Evolutionary conservation across 192 early-diverging fungal genomes (phyloP).

Genomic region (Phycomyces blakesleeanus): DNA sequence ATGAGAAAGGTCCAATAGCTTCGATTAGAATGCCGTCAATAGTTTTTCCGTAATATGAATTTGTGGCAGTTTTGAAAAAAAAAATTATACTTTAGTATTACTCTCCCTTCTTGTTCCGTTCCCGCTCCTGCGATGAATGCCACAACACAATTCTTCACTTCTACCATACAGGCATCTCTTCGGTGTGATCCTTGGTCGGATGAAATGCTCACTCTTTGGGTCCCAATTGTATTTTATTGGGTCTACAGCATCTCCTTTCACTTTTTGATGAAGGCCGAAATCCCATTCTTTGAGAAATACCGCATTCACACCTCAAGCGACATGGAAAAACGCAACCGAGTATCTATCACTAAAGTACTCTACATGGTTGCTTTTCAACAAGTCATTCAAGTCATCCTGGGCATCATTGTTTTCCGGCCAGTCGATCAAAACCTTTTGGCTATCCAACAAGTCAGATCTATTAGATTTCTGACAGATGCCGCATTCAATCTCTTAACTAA

Average conservation of each 20-base stretch:
- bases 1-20: no score
- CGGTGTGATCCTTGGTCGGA: constrained; percentile 32
- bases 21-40: no score
- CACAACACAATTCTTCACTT: background rate
- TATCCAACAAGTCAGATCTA: constrained; percentile 3
- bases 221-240: constrained; percentile 67
- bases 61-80: no score
- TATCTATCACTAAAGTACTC: constrained; percentile 61
- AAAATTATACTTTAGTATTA: no score
- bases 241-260: constrained; percentile 63
- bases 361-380: constrained; percentile 66
- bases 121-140: no score
- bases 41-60: no score
- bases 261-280: constrained; percentile 52
- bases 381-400: constrained; percentile 53
- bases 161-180: background rate
- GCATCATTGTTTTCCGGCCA: constrained; percentile 23
- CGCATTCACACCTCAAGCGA: constrained; percentile 58
- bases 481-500: background rate
- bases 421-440: constrained; percentile 2
- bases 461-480: background rate
- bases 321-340: constrained; percentile 56
- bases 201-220: constrained; percentile 45
- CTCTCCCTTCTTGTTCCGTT: no score
- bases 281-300: constrained; percentile 66